Base-by-base conservation (phyloP, 371 early-diverging fungal species). In the Circinella minor region DNA sequence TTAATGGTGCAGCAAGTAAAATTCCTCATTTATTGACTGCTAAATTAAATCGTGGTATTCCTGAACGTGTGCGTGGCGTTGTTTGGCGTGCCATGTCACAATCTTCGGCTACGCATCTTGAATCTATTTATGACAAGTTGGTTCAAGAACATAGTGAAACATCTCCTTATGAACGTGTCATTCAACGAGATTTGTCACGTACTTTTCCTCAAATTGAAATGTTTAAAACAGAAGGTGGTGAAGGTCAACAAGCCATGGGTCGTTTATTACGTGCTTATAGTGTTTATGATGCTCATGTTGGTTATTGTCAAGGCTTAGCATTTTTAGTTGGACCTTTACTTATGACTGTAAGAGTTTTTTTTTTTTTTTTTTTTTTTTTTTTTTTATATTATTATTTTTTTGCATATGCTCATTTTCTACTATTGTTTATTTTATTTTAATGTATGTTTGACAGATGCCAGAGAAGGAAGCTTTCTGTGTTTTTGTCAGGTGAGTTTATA, bases 271-370 rank as follows among this genome's bases (percentile, higher is more conserved):
- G 93, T 69, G 96, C 95, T 7, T 98, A 97, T 68, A 91, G 94
- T 39, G 73, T 96, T 15, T 97, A 95, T 65, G 98, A 98, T 82
- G 77, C 89, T 10, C 95, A 95, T 71, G 93, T 98, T 37, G 99
- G 99, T 11, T 95, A 98, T 80, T 98, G 98, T 78, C 98, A 98
- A 85, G 98, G 98, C 10, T 86, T 97, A 47, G 92, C 95, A 7
- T 97, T 97, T 74, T 77, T 98, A 34, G 96, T 92, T 2, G 98
- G 95, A 3, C 94, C 96, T 20, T 72, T 98, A 69, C 79, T 98
- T 68, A 88, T 95, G 83, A 94, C 94, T 72, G 93, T 92, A 85
- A 82, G 83, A 36, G 14, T 20, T 3, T 14, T 6, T 60, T 39
- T 9, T 14, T 13, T 20, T 14, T 48, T 65, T 66, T 34, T 3